A percentile compares a stretch with the other conserved stretches of the same genome.
These are phyloP conservation scores for Metschnikowia lochheadii DNA, from an alignment of 805 yeast species.

Conservation along the genomic window DNA sequence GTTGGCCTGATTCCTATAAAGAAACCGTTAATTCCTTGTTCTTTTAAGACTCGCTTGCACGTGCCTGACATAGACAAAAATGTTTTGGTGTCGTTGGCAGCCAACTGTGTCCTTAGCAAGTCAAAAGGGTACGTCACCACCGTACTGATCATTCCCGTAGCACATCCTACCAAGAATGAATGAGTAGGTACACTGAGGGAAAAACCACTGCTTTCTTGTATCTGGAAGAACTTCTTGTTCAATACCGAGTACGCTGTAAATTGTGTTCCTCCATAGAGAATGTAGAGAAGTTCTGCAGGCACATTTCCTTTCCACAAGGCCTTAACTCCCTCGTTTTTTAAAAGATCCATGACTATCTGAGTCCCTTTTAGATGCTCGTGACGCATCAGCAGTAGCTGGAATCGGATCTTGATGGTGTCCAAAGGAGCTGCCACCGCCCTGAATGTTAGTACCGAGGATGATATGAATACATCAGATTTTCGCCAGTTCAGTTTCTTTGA, in stretches of 20 bases:
- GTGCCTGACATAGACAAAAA: slow-evolving; percentile 37
- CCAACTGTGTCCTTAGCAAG: slow-evolving; percentile 79
- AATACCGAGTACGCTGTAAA: slow-evolving; percentile 65
- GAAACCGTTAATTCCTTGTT: slow-evolving; percentile 43
- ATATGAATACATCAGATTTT: not conserved
- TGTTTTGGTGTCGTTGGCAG: slow-evolving; percentile 48
- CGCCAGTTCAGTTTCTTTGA: no score
- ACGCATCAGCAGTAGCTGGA: slow-evolving; percentile 52
- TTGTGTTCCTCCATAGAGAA: slow-evolving; percentile 81
- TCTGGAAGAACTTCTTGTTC: slow-evolving; percentile 40
- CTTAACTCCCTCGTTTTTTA: slow-evolving; percentile 59
- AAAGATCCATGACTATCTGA: slow-evolving; percentile 40
- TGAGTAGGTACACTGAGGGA: slow-evolving; percentile 36
- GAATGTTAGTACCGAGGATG: slow-evolving; percentile 18
- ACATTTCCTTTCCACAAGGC: slow-evolving; percentile 96
- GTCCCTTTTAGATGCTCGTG: slow-evolving; percentile 20
- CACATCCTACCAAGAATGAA: slow-evolving; percentile 61
- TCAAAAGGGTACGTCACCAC: slow-evolving; percentile 83
- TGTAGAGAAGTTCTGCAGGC: slow-evolving; percentile 85
- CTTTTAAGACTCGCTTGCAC: slow-evolving; percentile 22
- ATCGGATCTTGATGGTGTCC: slow-evolving; percentile 71
- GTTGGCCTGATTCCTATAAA: slow-evolving; percentile 50
- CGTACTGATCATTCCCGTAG: slow-evolving; percentile 76
- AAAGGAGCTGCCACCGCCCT: slow-evolving; percentile 71
- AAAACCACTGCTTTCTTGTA: slow-evolving; percentile 20